A percentile compares a stretch with the other conserved stretches of the same genome.
Conservation (phyloP, 2,329 filamentous ascomycete genomes). For the Aspergillus ibericus region DNA sequence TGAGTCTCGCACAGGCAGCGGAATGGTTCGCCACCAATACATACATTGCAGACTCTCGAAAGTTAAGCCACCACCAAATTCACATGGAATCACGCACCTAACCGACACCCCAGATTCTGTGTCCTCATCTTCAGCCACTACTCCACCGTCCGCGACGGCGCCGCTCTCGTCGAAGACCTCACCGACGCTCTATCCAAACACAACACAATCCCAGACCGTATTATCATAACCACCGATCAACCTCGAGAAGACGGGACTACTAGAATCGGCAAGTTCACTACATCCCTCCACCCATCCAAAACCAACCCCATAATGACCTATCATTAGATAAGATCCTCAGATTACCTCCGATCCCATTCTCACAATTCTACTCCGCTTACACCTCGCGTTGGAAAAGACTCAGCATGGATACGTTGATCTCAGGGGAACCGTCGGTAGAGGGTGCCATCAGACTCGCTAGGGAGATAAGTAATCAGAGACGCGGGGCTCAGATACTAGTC, state of each 20-base stretch:
- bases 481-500: neutral
- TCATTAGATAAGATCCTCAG: constrained; percentile 20
- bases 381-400: constrained; percentile 24
- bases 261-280: constrained; percentile 11
- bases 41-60: neutral
- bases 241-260: constrained; percentile 23
- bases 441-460: constrained; percentile 26
- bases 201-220: constrained; percentile 22
- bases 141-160: constrained; percentile 29
- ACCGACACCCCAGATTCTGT: constrained; percentile 1
- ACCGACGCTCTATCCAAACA: constrained; percentile 19
- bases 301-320: neutral
- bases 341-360: constrained; percentile 17
- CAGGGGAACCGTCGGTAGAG: constrained; percentile 25
- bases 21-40: constrained; percentile 38
- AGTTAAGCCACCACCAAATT: neutral
- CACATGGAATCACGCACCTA: neutral
- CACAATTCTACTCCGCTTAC: constrained; percentile 24
- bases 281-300: no score
- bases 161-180: constrained; percentile 22
- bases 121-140: constrained; percentile 38
- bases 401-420: constrained; percentile 19
- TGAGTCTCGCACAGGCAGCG: constrained; percentile 40
- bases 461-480: constrained; percentile 8
- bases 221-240: constrained; percentile 34